Conservation (phyloP, 345 rosid genomes). For the Heritiera littoralis region DNA sequence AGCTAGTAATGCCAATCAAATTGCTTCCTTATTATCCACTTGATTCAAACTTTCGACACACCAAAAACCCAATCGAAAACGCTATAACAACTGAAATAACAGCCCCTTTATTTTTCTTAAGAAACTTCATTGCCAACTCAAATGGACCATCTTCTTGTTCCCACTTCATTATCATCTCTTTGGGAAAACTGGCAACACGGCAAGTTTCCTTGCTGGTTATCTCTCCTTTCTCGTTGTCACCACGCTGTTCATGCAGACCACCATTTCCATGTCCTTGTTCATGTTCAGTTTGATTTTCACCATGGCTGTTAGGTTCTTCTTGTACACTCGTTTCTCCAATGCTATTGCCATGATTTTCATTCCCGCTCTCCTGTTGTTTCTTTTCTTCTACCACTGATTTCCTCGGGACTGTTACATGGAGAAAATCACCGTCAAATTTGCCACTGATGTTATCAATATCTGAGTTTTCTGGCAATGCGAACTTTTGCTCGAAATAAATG, state of each 20-base stretch:
- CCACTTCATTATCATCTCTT: slow-evolving; percentile 1
- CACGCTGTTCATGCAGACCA: not conserved
- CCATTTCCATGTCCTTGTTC: not conserved
- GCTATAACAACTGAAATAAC: slow-evolving; percentile 6
- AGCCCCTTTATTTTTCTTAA: slow-evolving; percentile 3
- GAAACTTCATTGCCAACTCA: slow-evolving; percentile 19
- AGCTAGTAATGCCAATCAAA: not conserved
- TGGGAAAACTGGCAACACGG: not conserved
- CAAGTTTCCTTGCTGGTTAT: not conserved
- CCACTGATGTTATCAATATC: slow-evolving; percentile 30
- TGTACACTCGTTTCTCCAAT: not conserved
- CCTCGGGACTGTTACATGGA: slow-evolving; percentile 45
- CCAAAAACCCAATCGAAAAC: not conserved
- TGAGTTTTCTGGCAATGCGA: slow-evolving; percentile 37
- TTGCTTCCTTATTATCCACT: not conserved
- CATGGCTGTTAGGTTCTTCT: not conserved
- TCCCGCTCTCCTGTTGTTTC: not conserved
- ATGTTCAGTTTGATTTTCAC: slow-evolving; percentile 2
- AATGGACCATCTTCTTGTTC: slow-evolving; percentile 9
- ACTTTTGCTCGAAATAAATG: slow-evolving; percentile 36
- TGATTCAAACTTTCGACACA: slow-evolving; percentile 15
- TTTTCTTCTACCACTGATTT: not conserved
- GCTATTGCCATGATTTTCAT: not conserved
- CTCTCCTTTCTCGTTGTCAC: not conserved
- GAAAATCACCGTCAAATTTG: slow-evolving; percentile 37